Base-by-base conservation (phyloP, 1,139 yeast genomes). In the Pichia sp. region DNA sequence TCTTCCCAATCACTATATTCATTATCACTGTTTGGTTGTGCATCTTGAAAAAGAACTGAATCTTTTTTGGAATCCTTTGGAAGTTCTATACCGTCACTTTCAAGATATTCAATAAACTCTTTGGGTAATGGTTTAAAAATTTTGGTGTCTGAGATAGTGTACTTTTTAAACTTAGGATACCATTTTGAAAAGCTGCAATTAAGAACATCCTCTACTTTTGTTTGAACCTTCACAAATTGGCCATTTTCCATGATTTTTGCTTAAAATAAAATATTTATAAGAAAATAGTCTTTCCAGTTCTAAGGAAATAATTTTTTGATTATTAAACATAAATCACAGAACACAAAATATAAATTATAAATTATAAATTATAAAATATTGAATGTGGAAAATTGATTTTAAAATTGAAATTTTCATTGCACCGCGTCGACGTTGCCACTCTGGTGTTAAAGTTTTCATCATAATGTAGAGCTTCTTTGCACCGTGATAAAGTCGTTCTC, bases 101-200 rank as follows among this genome's bases (percentile, higher is more conserved):
- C 73, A 52, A 93, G 68, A 64, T 91, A 93, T 13, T 80, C 78
- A 2, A 90, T 67, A 63, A 93, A 93, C 27, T 71, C 74, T 30
- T 69, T 61, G 0, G 96, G 95, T 7, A 89, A 66, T 0, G 95
- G 89, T 51, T 69, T 73, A 30, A 91, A 67, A 8, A 90, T 73
- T 34, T 71, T 67, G 0, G 88, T 72, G 49, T 77, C 75, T 1
- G 80, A 64, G 7, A 55, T 80, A 0, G 79, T 69, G 56, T 81
- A 69, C 1, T 70, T 65, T 50, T 73, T 70, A 65, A 87, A 87
- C 48, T 68, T 64, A 2, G 71, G 65, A 60, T 84, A 80, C 99
- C 99, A 93, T 14, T 70, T 62, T 0, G 95, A 84, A 64, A 80
- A 90, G 22, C 81, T 71, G 63, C 96, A 89, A 64, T 80, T 78